Evolutionary conservation across 805 yeast species (phyloP).

Genomic region (Yamadazyma ubonensis): DNA sequence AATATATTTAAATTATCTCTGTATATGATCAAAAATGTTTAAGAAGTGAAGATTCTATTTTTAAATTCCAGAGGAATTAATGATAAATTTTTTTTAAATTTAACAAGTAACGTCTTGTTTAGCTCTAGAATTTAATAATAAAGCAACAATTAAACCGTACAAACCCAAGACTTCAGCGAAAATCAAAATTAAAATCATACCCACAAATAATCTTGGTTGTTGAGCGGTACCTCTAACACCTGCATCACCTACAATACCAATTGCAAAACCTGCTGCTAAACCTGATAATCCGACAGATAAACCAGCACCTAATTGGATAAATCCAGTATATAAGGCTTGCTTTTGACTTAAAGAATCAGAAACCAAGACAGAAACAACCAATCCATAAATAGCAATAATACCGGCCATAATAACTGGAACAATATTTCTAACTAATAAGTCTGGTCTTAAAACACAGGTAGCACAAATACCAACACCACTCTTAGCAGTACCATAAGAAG

Average conservation of each 20-base stretch:
- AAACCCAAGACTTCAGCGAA: constrained; percentile 99
- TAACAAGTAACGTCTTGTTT: constrained; percentile 86
- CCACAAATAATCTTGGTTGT: constrained; percentile 97
- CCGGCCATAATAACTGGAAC: constrained; percentile 99
- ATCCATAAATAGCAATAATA: constrained; percentile 97
- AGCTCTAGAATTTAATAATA: constrained; percentile 96
- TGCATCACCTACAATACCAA: constrained; percentile 99
- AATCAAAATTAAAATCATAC: constrained; percentile 97
- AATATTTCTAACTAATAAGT: constrained; percentile 84
- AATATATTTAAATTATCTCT: constrained; percentile 2
- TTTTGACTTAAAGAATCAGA: constrained; percentile 85
- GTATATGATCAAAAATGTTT: constrained; percentile 3
- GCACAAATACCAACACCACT: constrained; percentile 99
- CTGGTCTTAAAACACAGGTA: constrained; percentile 96
- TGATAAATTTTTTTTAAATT: constrained; percentile 65
- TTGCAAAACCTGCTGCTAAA: constrained; percentile 97
- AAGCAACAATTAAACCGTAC: constrained; percentile 97
- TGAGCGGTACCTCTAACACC: constrained; percentile 99
- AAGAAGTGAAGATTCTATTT: constrained; percentile 11
- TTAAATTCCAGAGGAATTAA: constrained; percentile 57
- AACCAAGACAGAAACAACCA: constrained; percentile 93
- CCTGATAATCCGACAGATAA: constrained; percentile 96
- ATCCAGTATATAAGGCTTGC: constrained; percentile 94
- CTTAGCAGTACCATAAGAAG: constrained; percentile 98
- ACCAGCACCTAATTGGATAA: constrained; percentile 98